Conservation (phyloP, 2,329 filamentous ascomycete genomes). For the Pseudogymnoascus sp. region DNA sequence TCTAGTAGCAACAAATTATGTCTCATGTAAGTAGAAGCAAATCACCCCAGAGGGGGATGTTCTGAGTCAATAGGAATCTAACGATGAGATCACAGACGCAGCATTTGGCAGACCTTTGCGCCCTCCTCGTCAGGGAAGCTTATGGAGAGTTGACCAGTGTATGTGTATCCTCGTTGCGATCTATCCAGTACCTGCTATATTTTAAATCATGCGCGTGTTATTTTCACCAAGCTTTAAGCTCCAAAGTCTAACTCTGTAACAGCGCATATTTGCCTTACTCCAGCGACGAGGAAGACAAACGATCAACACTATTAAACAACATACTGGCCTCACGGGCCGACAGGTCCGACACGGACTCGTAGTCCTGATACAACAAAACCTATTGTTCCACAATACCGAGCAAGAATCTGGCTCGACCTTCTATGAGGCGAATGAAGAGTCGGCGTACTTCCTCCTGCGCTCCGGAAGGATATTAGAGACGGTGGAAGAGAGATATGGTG, state of each 20-base stretch:
- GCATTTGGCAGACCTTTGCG: conserved; percentile 79
- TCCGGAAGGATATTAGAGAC: conserved; percentile 74
- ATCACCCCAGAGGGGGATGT: conserved; percentile 22
- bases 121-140: conserved; percentile 79
- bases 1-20: conserved; percentile 60
- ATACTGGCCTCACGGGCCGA: conserved; percentile 66
- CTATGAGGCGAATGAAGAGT: conserved; percentile 78
- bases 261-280: conserved; percentile 82
- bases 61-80: conserved; percentile 21
- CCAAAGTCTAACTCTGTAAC: conserved; percentile 24
- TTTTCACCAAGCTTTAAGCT: neutral
- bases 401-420: conserved; percentile 56
- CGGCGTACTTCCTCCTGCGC: conserved; percentile 76
- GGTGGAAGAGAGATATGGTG: conserved; percentile 67
- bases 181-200: neutral
- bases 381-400: conserved; percentile 68
- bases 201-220: conserved; percentile 7
- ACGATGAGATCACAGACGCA: conserved; percentile 47
- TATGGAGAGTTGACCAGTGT: conserved; percentile 91
- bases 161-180: conserved; percentile 37
- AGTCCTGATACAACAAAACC: conserved; percentile 81
- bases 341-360: conserved; percentile 76
- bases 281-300: conserved; percentile 72
- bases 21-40: conserved; percentile 45
- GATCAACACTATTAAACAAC: conserved; percentile 60